Base-by-base conservation (phyloP, 352 stramenopile genomes). In the Globisporangium nunn region DNA sequence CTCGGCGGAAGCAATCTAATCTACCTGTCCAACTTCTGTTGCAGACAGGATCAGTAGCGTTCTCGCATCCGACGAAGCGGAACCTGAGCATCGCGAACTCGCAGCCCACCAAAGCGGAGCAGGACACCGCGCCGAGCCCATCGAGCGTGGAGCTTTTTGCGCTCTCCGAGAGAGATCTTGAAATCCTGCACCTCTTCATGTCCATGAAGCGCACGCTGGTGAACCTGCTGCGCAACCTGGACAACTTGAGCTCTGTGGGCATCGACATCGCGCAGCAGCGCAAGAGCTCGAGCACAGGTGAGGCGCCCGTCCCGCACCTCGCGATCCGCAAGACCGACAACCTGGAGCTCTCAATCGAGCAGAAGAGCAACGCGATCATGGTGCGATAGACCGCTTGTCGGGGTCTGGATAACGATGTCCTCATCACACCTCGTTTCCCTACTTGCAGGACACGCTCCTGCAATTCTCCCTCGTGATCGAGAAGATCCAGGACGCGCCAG, bases 391-490 rank as follows among this genome's bases (percentile, higher is more conserved):
- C n/a, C 50, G n/a, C 0, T 51, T 2, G 1, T n/a, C 31, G 5
- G 8, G 30, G n/a, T n/a, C n/a, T 54, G n/a, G 29, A 10, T 46
- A 4, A n/a, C 23, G 6, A 5, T 7, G 2, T 23, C 7, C 11
- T 35, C 11, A 6, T 29, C 8, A 3, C 35, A 52, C 3, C 30
- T 56, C 14, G n/a, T n/a, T n/a, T n/a, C 57, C 61, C 46, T 37
- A 50, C n/a, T 0, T 50, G 3, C 6, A 88, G 78, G 75, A 86
- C 48, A 78, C 72, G 6, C 48, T 88, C 30, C 48, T 88, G 55
- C 71, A 83, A 50, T 86, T 85, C 43, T 88, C 78, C 1, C 57
- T 72, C 14, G 64, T 88, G 17, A 57, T 88, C 0, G 74, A 83
- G 31, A 77, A 64, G 31, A 50, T 88, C 12, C 73, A 85, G 43